Conservation (phyloP, 305 asterid species). For the Stenogyne calaminthoides region DNA sequence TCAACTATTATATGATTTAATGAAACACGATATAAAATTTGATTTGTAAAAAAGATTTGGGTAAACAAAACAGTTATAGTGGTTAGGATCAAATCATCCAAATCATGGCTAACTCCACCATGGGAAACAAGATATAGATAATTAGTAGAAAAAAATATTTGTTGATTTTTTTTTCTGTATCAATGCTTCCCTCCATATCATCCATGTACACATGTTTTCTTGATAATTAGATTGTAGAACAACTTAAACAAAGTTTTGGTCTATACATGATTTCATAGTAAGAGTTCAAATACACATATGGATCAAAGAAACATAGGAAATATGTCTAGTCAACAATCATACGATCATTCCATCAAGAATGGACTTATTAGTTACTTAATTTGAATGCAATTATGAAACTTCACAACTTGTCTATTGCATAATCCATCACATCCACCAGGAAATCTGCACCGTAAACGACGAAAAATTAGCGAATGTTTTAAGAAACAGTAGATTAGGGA, state of each 20-base stretch:
- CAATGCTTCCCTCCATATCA: no score
- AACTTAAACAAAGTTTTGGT: neutral
- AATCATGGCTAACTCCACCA: no score
- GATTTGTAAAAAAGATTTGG: neutral
- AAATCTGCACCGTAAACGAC: conserved; percentile 47
- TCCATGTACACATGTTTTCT: neutral
- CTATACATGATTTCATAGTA: neutral
- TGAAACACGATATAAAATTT: neutral
- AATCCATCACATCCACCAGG: conserved; percentile 83
- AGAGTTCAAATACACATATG: neutral
- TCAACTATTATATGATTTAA: neutral
- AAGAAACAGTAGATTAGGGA: neutral
- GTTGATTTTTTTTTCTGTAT: no score
- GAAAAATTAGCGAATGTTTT: neutral
- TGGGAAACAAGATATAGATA: no score
- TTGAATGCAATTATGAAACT: conserved; percentile 12
- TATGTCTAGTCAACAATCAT: conserved; percentile 3
- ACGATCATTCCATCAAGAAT: neutral
- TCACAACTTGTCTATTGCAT: conserved; percentile 65
- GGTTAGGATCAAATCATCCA: no score
- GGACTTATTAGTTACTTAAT: neutral
- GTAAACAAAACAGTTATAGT: no score
- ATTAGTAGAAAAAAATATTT: no score
- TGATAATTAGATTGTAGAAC: neutral
- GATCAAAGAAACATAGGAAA: neutral